Conservation (phyloP, 139 green algal genomes). For the Asterochloris erici region DNA sequence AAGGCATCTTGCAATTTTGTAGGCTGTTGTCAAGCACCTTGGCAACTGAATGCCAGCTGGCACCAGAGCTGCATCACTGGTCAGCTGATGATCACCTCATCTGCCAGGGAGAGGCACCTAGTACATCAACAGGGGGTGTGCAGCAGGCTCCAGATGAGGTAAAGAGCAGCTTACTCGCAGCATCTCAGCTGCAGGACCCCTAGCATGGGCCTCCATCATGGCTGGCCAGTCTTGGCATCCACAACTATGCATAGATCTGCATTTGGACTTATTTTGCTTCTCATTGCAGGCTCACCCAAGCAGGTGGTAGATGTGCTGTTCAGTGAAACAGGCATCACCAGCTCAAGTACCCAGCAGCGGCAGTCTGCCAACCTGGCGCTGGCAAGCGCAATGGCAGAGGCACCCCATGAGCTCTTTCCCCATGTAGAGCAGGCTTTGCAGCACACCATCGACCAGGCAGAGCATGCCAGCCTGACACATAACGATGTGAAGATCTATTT, state of each 20-base stretch:
- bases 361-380: slow-evolving; percentile 49
- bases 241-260: not conserved
- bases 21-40: not conserved
- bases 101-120: not conserved
- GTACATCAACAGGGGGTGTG: not conserved
- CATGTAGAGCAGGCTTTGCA: slow-evolving; percentile 35
- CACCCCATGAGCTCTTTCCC: slow-evolving; percentile 31
- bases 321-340: slow-evolving; percentile 36
- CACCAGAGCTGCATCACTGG: no score
- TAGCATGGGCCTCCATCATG: not conserved
- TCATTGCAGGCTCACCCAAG: not conserved
- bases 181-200: not conserved
- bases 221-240: not conserved
- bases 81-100: no score
- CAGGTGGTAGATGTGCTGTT: slow-evolving; percentile 30
- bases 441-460: slow-evolving; percentile 28
- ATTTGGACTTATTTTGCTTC: not conserved
- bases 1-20: not conserved
- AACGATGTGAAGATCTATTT: slow-evolving; percentile 53
- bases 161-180: not conserved
- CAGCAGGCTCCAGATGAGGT: not conserved
- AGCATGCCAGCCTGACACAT: slow-evolving; percentile 53
- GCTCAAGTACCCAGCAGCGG: slow-evolving; percentile 14
- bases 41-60: no score
- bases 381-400: slow-evolving; percentile 39